Conservation (phyloP, 345 rosid genomes). For the Cardamine resedifolia region DNA sequence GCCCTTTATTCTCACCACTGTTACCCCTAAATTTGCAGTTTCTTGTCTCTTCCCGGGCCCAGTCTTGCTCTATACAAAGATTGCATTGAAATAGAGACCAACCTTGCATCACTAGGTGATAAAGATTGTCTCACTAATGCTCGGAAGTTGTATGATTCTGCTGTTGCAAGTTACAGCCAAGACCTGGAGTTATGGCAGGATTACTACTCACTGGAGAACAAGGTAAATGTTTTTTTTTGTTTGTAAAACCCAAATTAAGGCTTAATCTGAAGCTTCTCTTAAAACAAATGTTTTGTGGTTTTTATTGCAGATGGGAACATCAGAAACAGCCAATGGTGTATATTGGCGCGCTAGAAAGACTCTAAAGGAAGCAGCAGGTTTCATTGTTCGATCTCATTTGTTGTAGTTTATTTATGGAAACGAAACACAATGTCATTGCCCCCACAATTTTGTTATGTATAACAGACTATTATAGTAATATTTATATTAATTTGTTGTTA, state of each 20-base stretch:
- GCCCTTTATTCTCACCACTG: neutral
- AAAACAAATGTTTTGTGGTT: neutral
- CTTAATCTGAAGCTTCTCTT: neutral
- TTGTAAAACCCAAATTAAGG: neutral
- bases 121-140: constrained; percentile 54
- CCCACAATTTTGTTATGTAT: neutral
- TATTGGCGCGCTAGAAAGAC: constrained; percentile 73
- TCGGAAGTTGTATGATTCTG: constrained; percentile 74
- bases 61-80: constrained; percentile 54
- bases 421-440: too few relatives aligned
- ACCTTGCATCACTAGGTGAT: constrained; percentile 56
- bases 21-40: constrained; percentile 44
- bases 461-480: neutral
- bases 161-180: constrained; percentile 60
- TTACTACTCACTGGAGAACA: constrained; percentile 64
- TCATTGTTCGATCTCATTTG: constrained; percentile 15
- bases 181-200: constrained; percentile 60
- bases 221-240: constrained; percentile 44
- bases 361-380: constrained; percentile 41
- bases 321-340: constrained; percentile 64
- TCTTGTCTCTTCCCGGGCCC: constrained; percentile 70
- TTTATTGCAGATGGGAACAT: constrained; percentile 69
- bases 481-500: neutral
- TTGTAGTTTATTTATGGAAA: neutral
- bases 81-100: constrained; percentile 73